phyloP scores from a whole-genome alignment of 176 grass and related monocot species.

The Triticum urartu region DNA sequence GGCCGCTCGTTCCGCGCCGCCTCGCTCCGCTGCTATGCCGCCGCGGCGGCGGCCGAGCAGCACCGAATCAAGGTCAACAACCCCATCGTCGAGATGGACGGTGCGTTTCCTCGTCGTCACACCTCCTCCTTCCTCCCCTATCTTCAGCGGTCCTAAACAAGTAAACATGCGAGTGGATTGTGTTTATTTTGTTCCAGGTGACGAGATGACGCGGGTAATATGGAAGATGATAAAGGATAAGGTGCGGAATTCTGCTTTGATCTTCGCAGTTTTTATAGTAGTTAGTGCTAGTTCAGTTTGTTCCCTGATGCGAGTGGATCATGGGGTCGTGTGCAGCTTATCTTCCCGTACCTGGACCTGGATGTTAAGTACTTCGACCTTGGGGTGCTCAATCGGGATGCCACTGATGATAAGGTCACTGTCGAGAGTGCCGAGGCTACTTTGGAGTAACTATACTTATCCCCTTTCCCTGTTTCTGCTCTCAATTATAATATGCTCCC shows the following conservation, averaged over 20 bases:
- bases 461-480: not conserved
- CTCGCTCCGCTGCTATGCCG: conserved; percentile 67
- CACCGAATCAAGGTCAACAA: conserved; percentile 75
- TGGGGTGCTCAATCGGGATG: conserved; percentile 82
- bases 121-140: not conserved
- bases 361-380: conserved; percentile 96
- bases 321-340: conserved; percentile 54
- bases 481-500: not conserved
- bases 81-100: conserved; percentile 98
- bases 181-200: conserved; percentile 46
- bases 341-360: conserved; percentile 83
- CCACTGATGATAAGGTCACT: conserved; percentile 82
- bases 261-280: not conserved
- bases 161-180: not conserved
- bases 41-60: conserved; percentile 39
- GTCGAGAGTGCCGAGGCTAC: conserved; percentile 89
- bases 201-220: conserved; percentile 97
- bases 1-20: conserved; percentile 7
- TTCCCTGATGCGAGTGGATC: not conserved
- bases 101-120: conserved; percentile 36
- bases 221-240: conserved; percentile 98
- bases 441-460: conserved; percentile 58
- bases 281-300: not conserved
- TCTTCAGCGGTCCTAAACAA: not conserved
- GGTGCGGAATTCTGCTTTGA: conserved; percentile 28